phyloP scores from a whole-genome alignment of 495 filamentous ascomycete genomes.

The Astrocystis sublimbata region DNA sequence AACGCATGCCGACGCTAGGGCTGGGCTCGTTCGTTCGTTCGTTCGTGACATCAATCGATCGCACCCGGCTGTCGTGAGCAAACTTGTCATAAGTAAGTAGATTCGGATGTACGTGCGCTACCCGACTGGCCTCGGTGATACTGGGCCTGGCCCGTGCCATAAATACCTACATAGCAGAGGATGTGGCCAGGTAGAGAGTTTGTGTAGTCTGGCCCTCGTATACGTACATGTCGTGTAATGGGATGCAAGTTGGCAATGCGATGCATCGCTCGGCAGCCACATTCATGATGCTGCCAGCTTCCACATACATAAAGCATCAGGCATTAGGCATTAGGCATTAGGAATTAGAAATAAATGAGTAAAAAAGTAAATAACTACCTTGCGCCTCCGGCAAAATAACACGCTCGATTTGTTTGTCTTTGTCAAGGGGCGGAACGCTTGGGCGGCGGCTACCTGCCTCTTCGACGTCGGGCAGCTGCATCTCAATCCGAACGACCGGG shows the following conservation, averaged over 20 bases:
- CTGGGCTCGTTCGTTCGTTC: no score
- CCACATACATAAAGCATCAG: no score
- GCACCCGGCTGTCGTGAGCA: background rate
- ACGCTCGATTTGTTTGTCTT: no score
- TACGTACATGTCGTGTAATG: background rate
- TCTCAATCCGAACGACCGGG: constrained; percentile 16
- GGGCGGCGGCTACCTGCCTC: background rate
- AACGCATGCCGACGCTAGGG: background rate
- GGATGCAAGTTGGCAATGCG: background rate
- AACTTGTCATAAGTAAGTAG: background rate
- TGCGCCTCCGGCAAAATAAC: no score
- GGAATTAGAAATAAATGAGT: no score
- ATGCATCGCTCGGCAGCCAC: background rate
- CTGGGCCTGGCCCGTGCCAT: no score
- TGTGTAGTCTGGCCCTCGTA: background rate
- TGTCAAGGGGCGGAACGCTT: no score
- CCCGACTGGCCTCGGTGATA: no score
- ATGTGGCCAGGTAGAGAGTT: background rate
- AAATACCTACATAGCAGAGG: background rate
- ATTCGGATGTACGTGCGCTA: background rate
- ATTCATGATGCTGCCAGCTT: background rate
- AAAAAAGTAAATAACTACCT: no score
- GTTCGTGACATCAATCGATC: background rate
- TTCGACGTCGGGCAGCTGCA: background rate
- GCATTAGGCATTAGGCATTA: no score